Percentiles rank a stretch among this genome's conserved stretches.
phyloP scores from a whole-genome alignment of 2,329 filamentous ascomycete species.

The Colletotrichum cordylinicola region DNA sequence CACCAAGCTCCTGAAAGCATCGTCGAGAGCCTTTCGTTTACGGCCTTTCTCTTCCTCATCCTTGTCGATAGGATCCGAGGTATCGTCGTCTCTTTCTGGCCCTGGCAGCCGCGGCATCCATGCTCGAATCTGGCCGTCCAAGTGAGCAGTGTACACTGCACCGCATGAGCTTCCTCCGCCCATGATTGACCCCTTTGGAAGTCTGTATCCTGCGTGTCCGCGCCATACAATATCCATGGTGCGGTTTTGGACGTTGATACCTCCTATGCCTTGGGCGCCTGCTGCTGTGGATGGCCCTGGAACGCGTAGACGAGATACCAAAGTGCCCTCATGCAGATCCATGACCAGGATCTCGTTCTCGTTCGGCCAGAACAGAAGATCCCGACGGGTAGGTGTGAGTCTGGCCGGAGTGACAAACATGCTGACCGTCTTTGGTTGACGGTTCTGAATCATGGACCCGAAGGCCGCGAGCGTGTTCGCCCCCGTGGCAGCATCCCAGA shows the following conservation, averaged over 20 bases:
- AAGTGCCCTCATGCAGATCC: conserved; percentile 77
- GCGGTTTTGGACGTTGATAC: conserved; percentile 67
- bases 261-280: conserved; percentile 49
- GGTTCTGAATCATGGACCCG: conserved; percentile 81
- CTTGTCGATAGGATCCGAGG: conserved; percentile 40
- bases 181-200: conserved; percentile 64
- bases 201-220: conserved; percentile 63
- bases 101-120: conserved; percentile 72
- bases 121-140: conserved; percentile 81
- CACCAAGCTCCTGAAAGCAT: conserved; percentile 81
- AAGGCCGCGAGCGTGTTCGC: conserved; percentile 91
- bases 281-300: conserved; percentile 60
- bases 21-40: conserved; percentile 80
- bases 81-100: conserved; percentile 53
- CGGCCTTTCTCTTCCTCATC: conserved; percentile 55
- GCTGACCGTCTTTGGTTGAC: conserved; percentile 63
- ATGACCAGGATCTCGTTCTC: conserved; percentile 80
- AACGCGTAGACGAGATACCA: conserved; percentile 74
- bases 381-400: conserved; percentile 59
- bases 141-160: conserved; percentile 78
- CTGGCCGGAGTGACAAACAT: conserved; percentile 69
- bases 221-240: conserved; percentile 81
- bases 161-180: conserved; percentile 58
- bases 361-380: conserved; percentile 83
- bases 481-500: conserved; percentile 83